phyloP scores from a whole-genome alignment of 768 basidiomycete genomes.

The Collybia nuda region DNA sequence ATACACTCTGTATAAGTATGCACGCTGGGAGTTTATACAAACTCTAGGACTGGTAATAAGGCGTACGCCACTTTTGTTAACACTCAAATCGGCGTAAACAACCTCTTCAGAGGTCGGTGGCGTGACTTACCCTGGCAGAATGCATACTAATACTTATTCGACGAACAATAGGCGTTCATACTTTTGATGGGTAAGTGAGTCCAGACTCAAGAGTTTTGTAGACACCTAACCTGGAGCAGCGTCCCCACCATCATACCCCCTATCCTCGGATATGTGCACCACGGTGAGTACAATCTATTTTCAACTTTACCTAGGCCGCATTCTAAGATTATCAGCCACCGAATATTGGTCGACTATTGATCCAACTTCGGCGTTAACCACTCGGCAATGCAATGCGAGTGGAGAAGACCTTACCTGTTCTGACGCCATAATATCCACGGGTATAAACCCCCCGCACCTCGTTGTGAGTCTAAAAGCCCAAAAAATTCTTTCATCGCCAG shows the following conservation, averaged over 20 bases:
- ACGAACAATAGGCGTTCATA: constrained; percentile 11
- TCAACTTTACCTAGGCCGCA: too few relatives aligned
- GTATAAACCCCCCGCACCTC: constrained; percentile 21
- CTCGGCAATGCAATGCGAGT: constrained; percentile 17
- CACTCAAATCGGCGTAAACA: constrained; percentile 9
- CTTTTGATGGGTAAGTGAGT: constrained; percentile 9
- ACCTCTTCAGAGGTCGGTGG: constrained; percentile 14
- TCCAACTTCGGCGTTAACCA: constrained; percentile 19
- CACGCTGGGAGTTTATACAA: neutral
- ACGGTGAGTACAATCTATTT: constrained; percentile 3
- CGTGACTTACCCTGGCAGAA: too few relatives aligned
- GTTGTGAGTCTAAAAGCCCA: constrained; percentile 5
- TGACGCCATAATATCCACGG: constrained; percentile 17
- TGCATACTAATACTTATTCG: too few relatives aligned
- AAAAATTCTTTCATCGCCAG: too few relatives aligned
- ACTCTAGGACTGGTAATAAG: constrained; percentile 12
- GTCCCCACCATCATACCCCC: constrained; percentile 13
- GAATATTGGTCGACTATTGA: constrained; percentile 26
- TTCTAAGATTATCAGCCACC: constrained; percentile 9
- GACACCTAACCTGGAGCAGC: neutral
- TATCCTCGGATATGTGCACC: constrained; percentile 10
- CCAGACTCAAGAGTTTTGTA: neutral
- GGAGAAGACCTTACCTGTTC: constrained; percentile 28
- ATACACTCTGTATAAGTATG: neutral
- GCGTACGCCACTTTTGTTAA: constrained; percentile 16